Evolutionary conservation across 352 stramenopile species (phyloP).

Genomic region (Phytophthora chlamydospora): DNA sequence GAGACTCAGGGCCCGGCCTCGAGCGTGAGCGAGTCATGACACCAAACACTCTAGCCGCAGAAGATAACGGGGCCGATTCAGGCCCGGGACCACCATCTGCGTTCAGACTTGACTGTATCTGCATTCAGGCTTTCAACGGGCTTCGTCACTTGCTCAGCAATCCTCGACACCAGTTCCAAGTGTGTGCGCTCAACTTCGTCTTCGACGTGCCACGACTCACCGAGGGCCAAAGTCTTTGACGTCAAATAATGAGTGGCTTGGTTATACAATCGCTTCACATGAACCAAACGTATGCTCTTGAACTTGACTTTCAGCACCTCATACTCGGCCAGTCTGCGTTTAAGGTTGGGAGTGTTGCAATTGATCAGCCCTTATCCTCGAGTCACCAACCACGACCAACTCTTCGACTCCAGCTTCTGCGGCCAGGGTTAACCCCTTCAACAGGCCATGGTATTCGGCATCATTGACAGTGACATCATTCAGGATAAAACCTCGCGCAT

Average conservation of each 20-base stretch:
- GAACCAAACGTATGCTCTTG: neutral
- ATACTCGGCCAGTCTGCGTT: neutral
- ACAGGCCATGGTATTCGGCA: constrained; percentile 7
- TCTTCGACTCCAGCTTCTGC: neutral
- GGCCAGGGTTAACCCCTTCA: neutral
- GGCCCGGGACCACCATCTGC: neutral
- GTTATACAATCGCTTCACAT: constrained; percentile 11
- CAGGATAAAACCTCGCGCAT: neutral
- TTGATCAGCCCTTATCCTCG: constrained; percentile 11
- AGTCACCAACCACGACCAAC: neutral
- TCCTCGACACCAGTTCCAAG: neutral
- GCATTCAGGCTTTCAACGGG: neutral
- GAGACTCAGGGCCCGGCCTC: no score
- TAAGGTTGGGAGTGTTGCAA: constrained; percentile 8
- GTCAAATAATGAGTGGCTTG: constrained; percentile 8
- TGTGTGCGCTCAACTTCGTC: neutral
- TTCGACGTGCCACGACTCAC: no score
- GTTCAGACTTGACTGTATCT: neutral
- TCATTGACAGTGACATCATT: constrained; percentile 18
- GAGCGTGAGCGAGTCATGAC: neutral
- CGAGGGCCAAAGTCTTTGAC: no score
- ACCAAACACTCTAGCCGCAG: neutral
- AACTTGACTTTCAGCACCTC: neutral
- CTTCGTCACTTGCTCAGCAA: constrained; percentile 8
- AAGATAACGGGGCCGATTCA: neutral